Conservation (phyloP, 2,329 filamentous ascomycete species). For the Xylaria sp. region DNA sequence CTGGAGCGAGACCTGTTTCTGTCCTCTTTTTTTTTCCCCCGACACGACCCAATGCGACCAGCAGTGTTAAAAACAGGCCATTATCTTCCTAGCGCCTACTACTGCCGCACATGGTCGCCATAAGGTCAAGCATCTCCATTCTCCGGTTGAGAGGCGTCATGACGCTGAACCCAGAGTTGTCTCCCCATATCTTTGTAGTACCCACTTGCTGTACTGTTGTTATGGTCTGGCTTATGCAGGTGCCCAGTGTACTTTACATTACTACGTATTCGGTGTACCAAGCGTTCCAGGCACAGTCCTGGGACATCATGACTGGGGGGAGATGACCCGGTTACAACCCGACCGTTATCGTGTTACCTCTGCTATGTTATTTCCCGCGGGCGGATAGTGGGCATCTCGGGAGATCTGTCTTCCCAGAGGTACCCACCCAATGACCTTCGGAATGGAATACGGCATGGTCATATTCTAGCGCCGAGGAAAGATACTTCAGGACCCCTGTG, state of each 20-base stretch:
- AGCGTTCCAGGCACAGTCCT: neutral
- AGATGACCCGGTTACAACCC: neutral
- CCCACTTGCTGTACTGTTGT: neutral
- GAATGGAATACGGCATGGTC: slow-evolving; percentile 14
- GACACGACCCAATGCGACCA: slow-evolving; percentile 12
- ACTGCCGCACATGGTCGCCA: slow-evolving; percentile 23
- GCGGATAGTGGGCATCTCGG: neutral
- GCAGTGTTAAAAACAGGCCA: slow-evolving; percentile 12
- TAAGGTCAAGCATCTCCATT: slow-evolving; percentile 19
- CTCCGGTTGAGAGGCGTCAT: slow-evolving; percentile 11
- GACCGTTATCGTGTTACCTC: slow-evolving; percentile 4
- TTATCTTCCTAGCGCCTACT: neutral
- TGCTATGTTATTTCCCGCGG: neutral
- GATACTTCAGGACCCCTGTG: slow-evolving; percentile 8
- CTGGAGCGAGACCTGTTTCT: too few relatives aligned
- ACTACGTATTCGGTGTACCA: neutral
- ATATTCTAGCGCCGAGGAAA: slow-evolving; percentile 10
- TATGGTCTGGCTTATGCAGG: too few relatives aligned
- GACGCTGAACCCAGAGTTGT: slow-evolving; percentile 8
- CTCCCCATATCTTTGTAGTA: neutral
- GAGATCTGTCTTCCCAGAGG: neutral
- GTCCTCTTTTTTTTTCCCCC: too few relatives aligned
- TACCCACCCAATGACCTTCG: slow-evolving; percentile 9
- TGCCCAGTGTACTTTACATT: neutral
- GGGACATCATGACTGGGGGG: neutral